phyloP scores from a whole-genome alignment of 805 yeast genomes.

The Candida multigemmis region DNA sequence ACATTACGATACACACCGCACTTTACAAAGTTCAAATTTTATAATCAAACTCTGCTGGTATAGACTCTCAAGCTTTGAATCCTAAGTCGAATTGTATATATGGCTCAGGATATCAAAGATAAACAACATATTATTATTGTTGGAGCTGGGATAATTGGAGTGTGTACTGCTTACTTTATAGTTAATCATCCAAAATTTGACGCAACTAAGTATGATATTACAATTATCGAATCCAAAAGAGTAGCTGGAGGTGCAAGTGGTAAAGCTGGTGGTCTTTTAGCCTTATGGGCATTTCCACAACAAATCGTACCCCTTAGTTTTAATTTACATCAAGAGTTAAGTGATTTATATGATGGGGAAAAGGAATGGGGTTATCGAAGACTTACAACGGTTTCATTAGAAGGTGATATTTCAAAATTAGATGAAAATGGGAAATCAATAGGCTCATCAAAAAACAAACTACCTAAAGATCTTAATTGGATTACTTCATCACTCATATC shows the following conservation, averaged over 20 bases:
- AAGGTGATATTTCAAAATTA: slow-evolving; percentile 57
- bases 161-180: slow-evolving; percentile 84
- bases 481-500: slow-evolving; percentile 53
- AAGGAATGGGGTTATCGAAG: slow-evolving; percentile 90
- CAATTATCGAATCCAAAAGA: slow-evolving; percentile 78
- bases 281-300: slow-evolving; percentile 95
- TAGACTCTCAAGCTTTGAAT: too few species aligned
- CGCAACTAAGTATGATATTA: slow-evolving; percentile 65
- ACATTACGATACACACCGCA: too few species aligned
- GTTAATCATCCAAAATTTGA: slow-evolving; percentile 77
- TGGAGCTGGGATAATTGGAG: slow-evolving; percentile 96
- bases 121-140: slow-evolving; percentile 76
- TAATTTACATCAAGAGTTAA: slow-evolving; percentile 72
- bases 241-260: slow-evolving; percentile 98
- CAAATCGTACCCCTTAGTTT: slow-evolving; percentile 87
- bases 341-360: slow-evolving; percentile 74
- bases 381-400: slow-evolving; percentile 76
- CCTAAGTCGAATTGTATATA: too few species aligned
- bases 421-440: slow-evolving; percentile 5
- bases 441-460: slow-evolving; percentile 8
- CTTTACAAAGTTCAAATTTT: too few species aligned
- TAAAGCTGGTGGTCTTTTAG: slow-evolving; percentile 92
- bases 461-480: slow-evolving; percentile 72
- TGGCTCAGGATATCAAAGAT: slow-evolving; percentile 43
- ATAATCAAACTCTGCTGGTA: too few species aligned